Evolutionary conservation across 176 grass and related monocot species (phyloP).

Genomic region (Phyllostachys edulis): DNA sequence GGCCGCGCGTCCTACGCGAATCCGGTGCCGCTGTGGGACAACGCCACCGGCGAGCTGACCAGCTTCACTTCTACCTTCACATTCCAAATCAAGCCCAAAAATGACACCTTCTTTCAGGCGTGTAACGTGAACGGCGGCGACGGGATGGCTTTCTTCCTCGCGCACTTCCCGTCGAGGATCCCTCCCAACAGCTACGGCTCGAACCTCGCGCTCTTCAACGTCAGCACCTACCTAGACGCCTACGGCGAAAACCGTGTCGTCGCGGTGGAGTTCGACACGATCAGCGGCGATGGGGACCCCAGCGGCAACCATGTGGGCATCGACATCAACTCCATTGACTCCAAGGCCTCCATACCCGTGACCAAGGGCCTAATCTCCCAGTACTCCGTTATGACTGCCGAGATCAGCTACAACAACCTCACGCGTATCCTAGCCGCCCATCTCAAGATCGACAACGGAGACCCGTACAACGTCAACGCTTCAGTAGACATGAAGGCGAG

Average conservation of each 20-base stretch:
- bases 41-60: constrained; percentile 13
- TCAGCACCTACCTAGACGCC: neutral
- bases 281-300: rapidly evolving
- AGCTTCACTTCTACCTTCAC: constrained; percentile 45
- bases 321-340: constrained; percentile 7
- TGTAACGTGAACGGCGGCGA: neutral
- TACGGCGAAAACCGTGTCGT: neutral
- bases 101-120: rapidly evolving
- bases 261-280: neutral
- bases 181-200: neutral
- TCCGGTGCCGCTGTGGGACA: constrained; percentile 40
- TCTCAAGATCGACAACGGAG: neutral
- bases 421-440: neutral
- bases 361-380: too few species aligned
- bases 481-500: neutral
- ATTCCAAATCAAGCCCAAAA: constrained; percentile 27
- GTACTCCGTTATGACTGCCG: neutral
- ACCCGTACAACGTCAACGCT: neutral
- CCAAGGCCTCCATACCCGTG: neutral
- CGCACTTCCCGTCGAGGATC: constrained; percentile 27
- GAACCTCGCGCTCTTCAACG: constrained; percentile 29
- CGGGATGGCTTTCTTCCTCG: constrained; percentile 48
- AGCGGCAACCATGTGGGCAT: neutral
- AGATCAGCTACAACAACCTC: constrained; percentile 20
- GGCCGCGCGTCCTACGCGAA: constrained; percentile 2